Conservation (phyloP, 495 filamentous ascomycete genomes). For the Penicillium parvum region DNA sequence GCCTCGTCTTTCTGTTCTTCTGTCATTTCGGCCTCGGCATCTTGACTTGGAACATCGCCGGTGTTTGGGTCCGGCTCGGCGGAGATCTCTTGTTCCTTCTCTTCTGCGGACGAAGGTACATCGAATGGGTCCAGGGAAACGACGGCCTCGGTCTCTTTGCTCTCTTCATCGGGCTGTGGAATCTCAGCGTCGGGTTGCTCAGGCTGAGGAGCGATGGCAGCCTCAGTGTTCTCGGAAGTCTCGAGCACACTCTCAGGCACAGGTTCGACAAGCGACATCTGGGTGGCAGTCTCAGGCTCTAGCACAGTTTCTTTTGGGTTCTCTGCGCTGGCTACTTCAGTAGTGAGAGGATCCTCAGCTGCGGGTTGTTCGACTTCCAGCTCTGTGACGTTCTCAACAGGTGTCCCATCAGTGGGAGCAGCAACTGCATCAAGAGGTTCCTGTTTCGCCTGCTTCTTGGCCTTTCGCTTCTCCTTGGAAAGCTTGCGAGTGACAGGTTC, state of each 20-base stretch:
- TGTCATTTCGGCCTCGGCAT: not conserved
- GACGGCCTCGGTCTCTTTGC: not conserved
- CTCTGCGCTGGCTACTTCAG: not conserved
- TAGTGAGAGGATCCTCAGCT: not conserved
- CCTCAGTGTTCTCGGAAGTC: not conserved
- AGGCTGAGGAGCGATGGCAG: not conserved
- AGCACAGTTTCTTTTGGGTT: not conserved
- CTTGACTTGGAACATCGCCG: not conserved
- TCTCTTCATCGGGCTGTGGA: not conserved
- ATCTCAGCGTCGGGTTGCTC: not conserved
- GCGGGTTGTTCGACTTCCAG: not conserved
- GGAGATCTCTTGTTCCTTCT: not conserved
- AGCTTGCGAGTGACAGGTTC: constrained; percentile 19
- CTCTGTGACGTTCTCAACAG: not conserved
- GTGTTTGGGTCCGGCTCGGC: no score
- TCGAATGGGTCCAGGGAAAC: constrained; percentile 15
- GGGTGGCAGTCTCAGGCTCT: constrained; percentile 4
- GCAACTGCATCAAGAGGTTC: constrained; percentile 4
- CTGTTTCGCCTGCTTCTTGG: constrained; percentile 30
- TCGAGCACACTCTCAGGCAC: not conserved
- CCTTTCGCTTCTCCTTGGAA: constrained; percentile 42
- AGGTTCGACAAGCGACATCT: not conserved
- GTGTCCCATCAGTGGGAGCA: not conserved
- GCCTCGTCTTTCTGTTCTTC: not conserved
- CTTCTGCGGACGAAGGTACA: not conserved